Evolutionary conservation across 257 asterid genomes (phyloP).

Genomic region (Fraxinus anomala): DNA sequence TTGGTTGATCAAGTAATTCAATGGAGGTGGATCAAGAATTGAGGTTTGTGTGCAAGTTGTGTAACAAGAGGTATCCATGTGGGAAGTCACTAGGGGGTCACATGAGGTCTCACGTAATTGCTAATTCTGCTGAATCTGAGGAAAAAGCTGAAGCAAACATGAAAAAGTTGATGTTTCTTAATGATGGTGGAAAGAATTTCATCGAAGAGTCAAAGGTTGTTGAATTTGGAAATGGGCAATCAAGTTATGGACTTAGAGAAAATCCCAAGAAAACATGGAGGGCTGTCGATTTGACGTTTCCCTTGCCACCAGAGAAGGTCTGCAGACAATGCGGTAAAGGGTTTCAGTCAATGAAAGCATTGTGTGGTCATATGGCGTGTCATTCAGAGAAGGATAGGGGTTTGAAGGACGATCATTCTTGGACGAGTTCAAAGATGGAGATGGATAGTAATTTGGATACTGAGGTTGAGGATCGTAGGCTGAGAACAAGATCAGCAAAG

Average conservation of each 20-base stretch:
- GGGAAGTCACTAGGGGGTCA: conserved; percentile 91
- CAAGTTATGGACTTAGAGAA: conserved; percentile 71
- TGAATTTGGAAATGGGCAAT: conserved; percentile 47
- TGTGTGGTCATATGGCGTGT: conserved; percentile 98
- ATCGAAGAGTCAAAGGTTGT: conserved; percentile 34
- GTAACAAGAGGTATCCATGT: conserved; percentile 69
- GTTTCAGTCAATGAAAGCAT: conserved; percentile 86
- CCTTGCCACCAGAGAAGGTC: conserved; percentile 55
- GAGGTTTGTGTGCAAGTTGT: conserved; percentile 63
- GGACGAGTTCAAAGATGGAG: conserved; percentile 68
- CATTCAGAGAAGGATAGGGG: conserved; percentile 78
- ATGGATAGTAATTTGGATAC: conserved; percentile 65
- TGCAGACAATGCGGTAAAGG: conserved; percentile 96
- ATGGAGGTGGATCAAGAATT: conserved; percentile 60
- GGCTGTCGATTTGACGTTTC: conserved; percentile 47
- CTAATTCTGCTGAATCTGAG: conserved; percentile 40
- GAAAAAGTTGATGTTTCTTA: conserved; percentile 42
- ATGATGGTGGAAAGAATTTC: conserved; percentile 15
- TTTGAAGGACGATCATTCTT: conserved; percentile 68
- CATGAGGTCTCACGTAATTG: conserved; percentile 73
- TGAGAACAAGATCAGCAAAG: conserved; percentile 45
- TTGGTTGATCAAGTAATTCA: conserved; percentile 19
- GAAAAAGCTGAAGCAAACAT: conserved; percentile 40
- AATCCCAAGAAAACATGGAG: conserved; percentile 89
- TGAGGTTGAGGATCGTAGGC: conserved; percentile 51